Evolutionary conservation across 495 filamentous ascomycete genomes (phyloP).

Genomic region (Penicillium silybi): DNA sequence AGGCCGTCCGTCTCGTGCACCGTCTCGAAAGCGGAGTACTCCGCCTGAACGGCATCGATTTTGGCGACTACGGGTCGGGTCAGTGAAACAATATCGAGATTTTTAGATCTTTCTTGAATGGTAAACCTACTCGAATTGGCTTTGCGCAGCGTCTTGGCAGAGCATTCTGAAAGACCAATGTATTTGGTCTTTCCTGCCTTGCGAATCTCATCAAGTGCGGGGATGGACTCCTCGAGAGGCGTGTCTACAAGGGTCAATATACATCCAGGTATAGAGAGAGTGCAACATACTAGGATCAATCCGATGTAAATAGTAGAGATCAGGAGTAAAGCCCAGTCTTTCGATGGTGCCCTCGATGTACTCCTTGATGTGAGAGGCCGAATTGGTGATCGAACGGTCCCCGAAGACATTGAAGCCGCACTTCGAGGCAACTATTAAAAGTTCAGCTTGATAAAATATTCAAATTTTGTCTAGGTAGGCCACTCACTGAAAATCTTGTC

Average conservation of each 20-base stretch:
- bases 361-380: conserved; percentile 45
- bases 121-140: conserved; percentile 37
- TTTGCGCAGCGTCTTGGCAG: conserved; percentile 40
- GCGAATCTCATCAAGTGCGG: conserved; percentile 43
- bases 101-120: too few species aligned
- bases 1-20: conserved; percentile 41
- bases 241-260: conserved; percentile 27
- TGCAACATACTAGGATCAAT: conserved; percentile 36
- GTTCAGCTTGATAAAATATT: not conserved
- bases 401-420: conserved; percentile 41
- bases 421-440: conserved; percentile 42
- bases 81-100: not conserved
- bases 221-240: conserved; percentile 45
- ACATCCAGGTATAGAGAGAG: not conserved
- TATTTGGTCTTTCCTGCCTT: conserved; percentile 46
- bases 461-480: too few species aligned
- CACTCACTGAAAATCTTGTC: conserved; percentile 44
- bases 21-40: conserved; percentile 50
- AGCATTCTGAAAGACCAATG: conserved; percentile 45
- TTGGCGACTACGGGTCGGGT: conserved; percentile 39
- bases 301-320: conserved; percentile 41
- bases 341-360: conserved; percentile 52
- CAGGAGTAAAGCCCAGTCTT: conserved; percentile 46
- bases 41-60: conserved; percentile 49
- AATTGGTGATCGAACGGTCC: conserved; percentile 38